Conservation (phyloP, 352 stramenopile species). For the Blastocystis sp. region DNA sequence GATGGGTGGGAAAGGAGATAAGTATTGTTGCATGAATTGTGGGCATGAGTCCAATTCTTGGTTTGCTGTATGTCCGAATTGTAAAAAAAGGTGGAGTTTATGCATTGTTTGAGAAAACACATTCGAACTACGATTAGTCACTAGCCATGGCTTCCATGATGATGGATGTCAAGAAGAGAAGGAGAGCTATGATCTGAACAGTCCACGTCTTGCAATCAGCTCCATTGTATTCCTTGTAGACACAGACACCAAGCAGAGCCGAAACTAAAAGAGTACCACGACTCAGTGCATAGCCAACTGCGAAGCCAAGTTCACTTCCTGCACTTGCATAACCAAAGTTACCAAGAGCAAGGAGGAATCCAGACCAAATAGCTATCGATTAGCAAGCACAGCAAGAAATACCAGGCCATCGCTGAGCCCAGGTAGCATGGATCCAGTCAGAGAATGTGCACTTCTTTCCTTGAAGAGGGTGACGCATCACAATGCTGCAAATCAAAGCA, state of each 20-base stretch:
- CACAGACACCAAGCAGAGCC: slow-evolving; percentile 14
- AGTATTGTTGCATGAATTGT: neutral
- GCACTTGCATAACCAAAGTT: slow-evolving; percentile 28
- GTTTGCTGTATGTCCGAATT: neutral
- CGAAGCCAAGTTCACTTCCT: slow-evolving; percentile 6
- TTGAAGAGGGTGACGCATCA: slow-evolving; percentile 52
- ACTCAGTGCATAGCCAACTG: slow-evolving; percentile 53
- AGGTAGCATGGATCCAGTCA: slow-evolving; percentile 17
- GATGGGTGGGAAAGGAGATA: neutral
- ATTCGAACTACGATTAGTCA: neutral
- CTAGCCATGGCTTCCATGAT: slow-evolving; percentile 25
- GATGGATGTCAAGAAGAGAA: slow-evolving; percentile 36
- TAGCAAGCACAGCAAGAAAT: neutral
- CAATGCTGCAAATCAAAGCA: slow-evolving; percentile 8
- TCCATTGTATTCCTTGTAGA: slow-evolving; percentile 36
- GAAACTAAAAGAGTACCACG: slow-evolving; percentile 49
- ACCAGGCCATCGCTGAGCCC: slow-evolving; percentile 19
- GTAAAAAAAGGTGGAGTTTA: slow-evolving; percentile 1
- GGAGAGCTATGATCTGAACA: neutral
- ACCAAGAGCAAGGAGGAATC: slow-evolving; percentile 1
- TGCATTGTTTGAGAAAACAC: neutral
- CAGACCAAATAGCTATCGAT: slow-evolving; percentile 56
- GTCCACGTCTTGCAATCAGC: slow-evolving; percentile 31
- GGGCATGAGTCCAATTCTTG: neutral
- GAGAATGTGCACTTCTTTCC: neutral